A percentile compares a stretch with the other conserved stretches of the same genome.
Conservation (phyloP, 805 yeast species). For the Cyberlindnera maritima region DNA sequence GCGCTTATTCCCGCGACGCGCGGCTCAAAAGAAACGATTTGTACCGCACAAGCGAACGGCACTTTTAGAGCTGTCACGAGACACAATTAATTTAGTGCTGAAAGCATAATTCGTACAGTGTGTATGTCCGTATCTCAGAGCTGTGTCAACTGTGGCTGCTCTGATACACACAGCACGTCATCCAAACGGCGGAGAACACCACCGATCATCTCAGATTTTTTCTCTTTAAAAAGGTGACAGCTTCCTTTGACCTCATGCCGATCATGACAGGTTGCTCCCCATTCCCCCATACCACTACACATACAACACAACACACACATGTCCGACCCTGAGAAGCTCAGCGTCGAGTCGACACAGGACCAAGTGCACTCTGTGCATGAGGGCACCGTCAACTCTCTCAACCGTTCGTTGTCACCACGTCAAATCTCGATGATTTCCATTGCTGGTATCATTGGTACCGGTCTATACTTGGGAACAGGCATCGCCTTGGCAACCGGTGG, state of each 20-base stretch:
- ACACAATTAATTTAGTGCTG: too few relatives aligned
- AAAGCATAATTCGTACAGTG: too few relatives aligned
- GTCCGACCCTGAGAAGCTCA: slow-evolving; percentile 9
- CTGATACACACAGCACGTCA: not conserved
- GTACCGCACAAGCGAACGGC: too few relatives aligned
- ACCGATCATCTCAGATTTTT: not conserved
- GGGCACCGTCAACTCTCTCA: slow-evolving; percentile 22
- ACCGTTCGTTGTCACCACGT: slow-evolving; percentile 34
- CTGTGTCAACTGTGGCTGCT: slow-evolving; percentile 1
- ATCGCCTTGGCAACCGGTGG: slow-evolving; percentile 42
- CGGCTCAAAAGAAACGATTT: too few relatives aligned
- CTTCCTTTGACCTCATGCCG: not conserved
- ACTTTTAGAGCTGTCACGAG: too few relatives aligned
- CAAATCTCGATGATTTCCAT: slow-evolving; percentile 76
- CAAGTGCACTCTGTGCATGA: slow-evolving; percentile 1
- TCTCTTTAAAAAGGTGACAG: not conserved
- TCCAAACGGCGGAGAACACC: not conserved
- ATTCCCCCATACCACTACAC: too few relatives aligned
- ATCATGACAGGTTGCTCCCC: too few relatives aligned
- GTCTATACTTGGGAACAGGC: slow-evolving; percentile 55
- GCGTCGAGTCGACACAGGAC: not conserved
- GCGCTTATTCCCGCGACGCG: not conserved
- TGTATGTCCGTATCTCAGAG: too few relatives aligned
- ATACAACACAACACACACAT: not conserved
- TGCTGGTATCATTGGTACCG: slow-evolving; percentile 83